Percentiles rank a stretch among this genome's conserved stretches.
Evolutionary conservation across 805 yeast species (phyloP).

Genomic region (Zygotorulaspora sp.): DNA sequence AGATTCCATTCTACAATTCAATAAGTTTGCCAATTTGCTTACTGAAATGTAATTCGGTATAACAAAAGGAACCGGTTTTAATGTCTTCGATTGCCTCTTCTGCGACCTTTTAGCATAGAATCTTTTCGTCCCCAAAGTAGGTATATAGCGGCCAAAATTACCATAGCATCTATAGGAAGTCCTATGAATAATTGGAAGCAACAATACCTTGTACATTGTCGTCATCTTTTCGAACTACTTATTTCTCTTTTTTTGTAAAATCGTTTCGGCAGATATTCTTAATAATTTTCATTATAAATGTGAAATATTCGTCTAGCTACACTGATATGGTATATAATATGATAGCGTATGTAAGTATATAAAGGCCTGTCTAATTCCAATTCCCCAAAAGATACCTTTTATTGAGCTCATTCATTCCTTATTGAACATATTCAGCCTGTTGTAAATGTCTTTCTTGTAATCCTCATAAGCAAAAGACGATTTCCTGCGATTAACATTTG

Average conservation of each 20-base stretch:
- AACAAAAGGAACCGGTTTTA: conserved; percentile 24
- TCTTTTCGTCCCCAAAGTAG: background rate
- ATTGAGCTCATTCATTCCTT: too few relatives aligned
- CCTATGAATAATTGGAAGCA: background rate
- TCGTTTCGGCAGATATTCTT: too few relatives aligned
- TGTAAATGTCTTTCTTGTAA: conserved; percentile 32
- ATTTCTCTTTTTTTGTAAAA: too few relatives aligned
- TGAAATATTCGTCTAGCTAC: too few relatives aligned
- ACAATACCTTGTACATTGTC: too few relatives aligned
- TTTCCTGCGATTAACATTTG: conserved; percentile 18
- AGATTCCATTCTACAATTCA: conserved; percentile 59
- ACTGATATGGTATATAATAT: too few relatives aligned
- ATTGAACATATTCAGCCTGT: conserved; percentile 28
- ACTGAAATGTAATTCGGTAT: conserved; percentile 79
- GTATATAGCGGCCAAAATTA: background rate
- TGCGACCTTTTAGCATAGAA: conserved; percentile 16
- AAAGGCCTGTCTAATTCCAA: too few relatives aligned
- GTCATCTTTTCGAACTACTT: too few relatives aligned
- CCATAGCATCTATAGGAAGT: background rate
- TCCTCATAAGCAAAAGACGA: conserved; percentile 32
- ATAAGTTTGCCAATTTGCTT: conserved; percentile 67
- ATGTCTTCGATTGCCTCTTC: conserved; percentile 9
- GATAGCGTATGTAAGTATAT: too few relatives aligned
- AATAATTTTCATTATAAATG: too few relatives aligned
- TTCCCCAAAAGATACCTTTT: background rate